Percentiles rank a stretch among this genome's conserved stretches.
Conservation (phyloP, 225 moss, liverwort and hornwort species). For the Sphagnum tenellum region DNA sequence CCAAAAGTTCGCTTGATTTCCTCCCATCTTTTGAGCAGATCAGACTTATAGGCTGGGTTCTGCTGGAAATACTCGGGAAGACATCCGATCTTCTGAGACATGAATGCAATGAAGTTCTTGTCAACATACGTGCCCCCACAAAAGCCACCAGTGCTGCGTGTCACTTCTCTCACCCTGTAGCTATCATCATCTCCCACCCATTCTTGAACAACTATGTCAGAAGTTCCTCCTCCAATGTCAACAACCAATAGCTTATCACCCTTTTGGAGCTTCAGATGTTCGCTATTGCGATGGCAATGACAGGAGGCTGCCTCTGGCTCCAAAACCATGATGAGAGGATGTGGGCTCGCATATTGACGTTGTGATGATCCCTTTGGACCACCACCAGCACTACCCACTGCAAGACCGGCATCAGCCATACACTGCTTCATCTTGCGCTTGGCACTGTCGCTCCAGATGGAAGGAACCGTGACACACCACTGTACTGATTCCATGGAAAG, state of each 20-base stretch:
- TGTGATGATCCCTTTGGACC: not conserved
- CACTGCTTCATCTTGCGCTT: constrained; percentile 11
- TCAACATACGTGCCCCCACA: constrained; percentile 39
- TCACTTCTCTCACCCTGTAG: constrained; percentile 13
- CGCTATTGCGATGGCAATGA: constrained; percentile 10
- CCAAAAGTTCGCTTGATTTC: constrained; percentile 11
- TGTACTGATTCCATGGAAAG: constrained; percentile 10
- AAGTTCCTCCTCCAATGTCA: constrained; percentile 49
- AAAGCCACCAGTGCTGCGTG: constrained; percentile 15
- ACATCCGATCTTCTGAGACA: constrained; percentile 23
- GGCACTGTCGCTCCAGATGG: constrained; percentile 18
- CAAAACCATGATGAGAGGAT: constrained; percentile 14
- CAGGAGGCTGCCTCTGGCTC: constrained; percentile 41
- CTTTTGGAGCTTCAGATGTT: not conserved
- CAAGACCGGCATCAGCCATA: constrained; percentile 17
- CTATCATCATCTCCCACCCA: constrained; percentile 5
- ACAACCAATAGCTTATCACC: constrained; percentile 30
- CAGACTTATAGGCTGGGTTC: not conserved
- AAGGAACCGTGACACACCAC: constrained; percentile 28
- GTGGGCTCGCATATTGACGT: constrained; percentile 11
- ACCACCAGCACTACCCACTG: not conserved
- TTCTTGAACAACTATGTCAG: constrained; percentile 27
- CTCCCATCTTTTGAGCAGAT: constrained; percentile 13
- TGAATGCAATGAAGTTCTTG: constrained; percentile 12
- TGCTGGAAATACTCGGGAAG: constrained; percentile 6